Conservation (phyloP, 2,329 filamentous ascomycete species). For the Fonsecaea erecta region DNA sequence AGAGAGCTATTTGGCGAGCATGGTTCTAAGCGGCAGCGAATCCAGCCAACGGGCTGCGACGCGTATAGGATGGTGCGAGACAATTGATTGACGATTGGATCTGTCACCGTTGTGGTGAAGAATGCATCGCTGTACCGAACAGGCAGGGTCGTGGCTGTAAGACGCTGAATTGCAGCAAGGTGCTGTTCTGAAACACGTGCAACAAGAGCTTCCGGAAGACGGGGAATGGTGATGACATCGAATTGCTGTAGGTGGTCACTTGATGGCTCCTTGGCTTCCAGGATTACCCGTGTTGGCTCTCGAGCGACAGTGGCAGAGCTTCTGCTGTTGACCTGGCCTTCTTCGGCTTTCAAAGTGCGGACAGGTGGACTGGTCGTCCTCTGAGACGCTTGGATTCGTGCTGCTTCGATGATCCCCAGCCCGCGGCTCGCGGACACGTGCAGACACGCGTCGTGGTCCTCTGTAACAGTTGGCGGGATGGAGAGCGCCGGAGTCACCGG, state of each 20-base stretch:
- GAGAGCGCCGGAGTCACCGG: conserved; percentile 16
- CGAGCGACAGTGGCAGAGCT: not conserved
- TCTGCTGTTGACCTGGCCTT: not conserved
- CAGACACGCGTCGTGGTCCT: not conserved
- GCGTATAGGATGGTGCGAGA: conserved; percentile 66
- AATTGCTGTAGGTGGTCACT: not conserved
- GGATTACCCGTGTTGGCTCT: not conserved
- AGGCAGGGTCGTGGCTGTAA: conserved; percentile 63
- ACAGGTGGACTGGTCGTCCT: not conserved
- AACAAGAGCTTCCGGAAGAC: conserved; percentile 57
- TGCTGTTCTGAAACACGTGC: conserved; percentile 58
- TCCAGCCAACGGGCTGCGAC: conserved; percentile 50
- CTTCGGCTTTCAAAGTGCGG: not conserved
- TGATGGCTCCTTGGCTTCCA: not conserved
- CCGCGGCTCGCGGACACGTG: not conserved
- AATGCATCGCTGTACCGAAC: conserved; percentile 66
- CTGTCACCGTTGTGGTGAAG: conserved; percentile 64
- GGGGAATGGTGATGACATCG: conserved; percentile 38
- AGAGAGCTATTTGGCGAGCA: conserved; percentile 10
- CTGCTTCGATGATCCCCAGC: conserved; percentile 2
- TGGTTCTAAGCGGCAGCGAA: conserved; percentile 53
- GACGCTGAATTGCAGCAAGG: conserved; percentile 60
- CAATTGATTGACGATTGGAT: conserved; percentile 57
- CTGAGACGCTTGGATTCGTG: not conserved
- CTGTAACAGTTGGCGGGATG: not conserved